Conservation (phyloP, 75 land plant species). For the Isoetes taiwanensis region DNA sequence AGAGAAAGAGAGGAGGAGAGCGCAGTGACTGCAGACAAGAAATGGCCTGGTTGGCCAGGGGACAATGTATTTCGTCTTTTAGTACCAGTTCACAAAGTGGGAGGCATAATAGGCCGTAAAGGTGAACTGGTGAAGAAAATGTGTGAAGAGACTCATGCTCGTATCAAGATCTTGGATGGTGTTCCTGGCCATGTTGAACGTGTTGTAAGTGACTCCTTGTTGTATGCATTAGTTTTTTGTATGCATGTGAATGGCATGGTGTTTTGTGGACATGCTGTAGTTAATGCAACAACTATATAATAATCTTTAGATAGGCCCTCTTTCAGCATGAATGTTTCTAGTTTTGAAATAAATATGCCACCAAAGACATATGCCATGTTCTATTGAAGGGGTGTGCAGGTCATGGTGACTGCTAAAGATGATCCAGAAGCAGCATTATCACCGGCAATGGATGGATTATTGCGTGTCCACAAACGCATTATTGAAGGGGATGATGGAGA, state of each 20-base stretch:
- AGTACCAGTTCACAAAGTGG: slow-evolving; percentile 68
- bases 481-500: slow-evolving; percentile 16
- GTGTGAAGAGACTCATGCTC: not conserved
- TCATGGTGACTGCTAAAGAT: not conserved
- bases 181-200: slow-evolving; percentile 66
- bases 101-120: not conserved
- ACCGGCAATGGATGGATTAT: not conserved
- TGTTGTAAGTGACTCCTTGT: slow-evolving; percentile 51
- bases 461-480: slow-evolving; percentile 1
- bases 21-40: slow-evolving; percentile 34
- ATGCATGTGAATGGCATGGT: no score
- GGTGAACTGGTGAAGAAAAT: not conserved
- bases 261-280: no score
- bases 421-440: slow-evolving; percentile 1
- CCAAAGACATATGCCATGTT: no score
- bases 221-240: no score
- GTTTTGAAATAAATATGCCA: no score
- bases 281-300: no score
- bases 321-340: no score
- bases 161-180: not conserved
- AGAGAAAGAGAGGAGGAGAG: no score
- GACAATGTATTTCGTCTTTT: slow-evolving; percentile 73
- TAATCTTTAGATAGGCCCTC: no score
- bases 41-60: slow-evolving; percentile 96
- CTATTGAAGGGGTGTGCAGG: no score